Conservation (phyloP, 768 basidiomycete species). For the Ramaria sp. region DNA sequence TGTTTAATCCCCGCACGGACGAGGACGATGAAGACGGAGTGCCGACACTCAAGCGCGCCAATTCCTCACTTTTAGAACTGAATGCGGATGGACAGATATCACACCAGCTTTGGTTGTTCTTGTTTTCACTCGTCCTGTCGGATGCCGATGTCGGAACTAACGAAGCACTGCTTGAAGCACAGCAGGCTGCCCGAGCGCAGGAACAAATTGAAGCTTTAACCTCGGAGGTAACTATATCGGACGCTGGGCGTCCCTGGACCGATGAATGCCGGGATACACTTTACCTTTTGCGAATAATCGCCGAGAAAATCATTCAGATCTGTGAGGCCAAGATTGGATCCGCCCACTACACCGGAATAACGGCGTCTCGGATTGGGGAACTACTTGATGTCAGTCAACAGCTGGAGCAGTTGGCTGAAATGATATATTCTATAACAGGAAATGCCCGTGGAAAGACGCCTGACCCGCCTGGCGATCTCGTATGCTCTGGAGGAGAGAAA, state of each 20-base stretch:
- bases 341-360: not conserved
- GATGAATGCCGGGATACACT: not conserved
- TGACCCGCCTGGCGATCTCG: not conserved
- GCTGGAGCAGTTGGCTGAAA: not conserved
- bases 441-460: not conserved
- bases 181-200: constrained; percentile 1
- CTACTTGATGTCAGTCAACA: constrained; percentile 5
- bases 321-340: not conserved
- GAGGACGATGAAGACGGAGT: not conserved
- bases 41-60: not conserved
- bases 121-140: not conserved
- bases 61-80: not conserved
- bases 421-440: not conserved
- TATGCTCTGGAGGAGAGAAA: constrained; percentile 4
- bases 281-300: not conserved
- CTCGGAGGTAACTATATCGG: not conserved
- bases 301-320: not conserved
- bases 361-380: not conserved
- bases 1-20: not conserved
- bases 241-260: not conserved
- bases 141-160: not conserved
- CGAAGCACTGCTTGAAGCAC: not conserved
- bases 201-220: constrained; percentile 1
- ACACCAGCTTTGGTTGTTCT: constrained; percentile 8
- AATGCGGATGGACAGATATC: constrained; percentile 10